Conservation (phyloP, 1,139 yeast genomes). For the Scheffersomyces stambukii region DNA sequence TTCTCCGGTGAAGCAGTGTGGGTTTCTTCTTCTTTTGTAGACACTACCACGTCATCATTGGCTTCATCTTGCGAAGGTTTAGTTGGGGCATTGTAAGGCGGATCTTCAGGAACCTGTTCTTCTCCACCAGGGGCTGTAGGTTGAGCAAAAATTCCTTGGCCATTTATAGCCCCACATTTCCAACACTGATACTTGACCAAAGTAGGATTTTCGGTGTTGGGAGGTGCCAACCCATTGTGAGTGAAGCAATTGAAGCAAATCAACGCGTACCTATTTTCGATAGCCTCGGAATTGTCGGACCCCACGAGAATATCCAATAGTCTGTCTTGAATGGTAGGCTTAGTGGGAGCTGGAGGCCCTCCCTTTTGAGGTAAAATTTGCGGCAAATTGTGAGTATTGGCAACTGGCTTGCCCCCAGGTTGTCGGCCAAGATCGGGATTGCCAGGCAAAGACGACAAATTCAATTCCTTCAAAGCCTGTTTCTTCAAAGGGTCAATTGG, state of each 20-base stretch:
- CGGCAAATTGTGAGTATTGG: too few species aligned
- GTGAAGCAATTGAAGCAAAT: slow-evolving; percentile 61
- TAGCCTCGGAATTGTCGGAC: slow-evolving; percentile 62
- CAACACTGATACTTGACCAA: slow-evolving; percentile 67
- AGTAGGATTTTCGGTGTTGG: slow-evolving; percentile 52
- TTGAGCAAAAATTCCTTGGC: slow-evolving; percentile 15
- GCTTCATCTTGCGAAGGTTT: not conserved
- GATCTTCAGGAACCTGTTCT: not conserved
- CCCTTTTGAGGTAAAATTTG: too few species aligned
- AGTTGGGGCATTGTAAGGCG: not conserved
- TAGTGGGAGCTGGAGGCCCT: slow-evolving; percentile 3
- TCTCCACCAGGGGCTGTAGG: not conserved
- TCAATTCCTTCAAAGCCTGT: slow-evolving; percentile 11
- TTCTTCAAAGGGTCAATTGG: slow-evolving; percentile 4
- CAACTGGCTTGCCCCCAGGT: too few species aligned
- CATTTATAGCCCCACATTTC: slow-evolving; percentile 62
- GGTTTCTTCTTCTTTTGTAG: too few species aligned
- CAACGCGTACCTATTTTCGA: slow-evolving; percentile 64
- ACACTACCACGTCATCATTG: not conserved
- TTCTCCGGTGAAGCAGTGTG: too few species aligned
- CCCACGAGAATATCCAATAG: slow-evolving; percentile 60
- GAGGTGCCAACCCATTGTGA: slow-evolving; percentile 85
- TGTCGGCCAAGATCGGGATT: too few species aligned
- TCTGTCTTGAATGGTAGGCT: slow-evolving; percentile 38
- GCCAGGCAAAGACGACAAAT: too few species aligned